Percentiles rank a stretch among this genome's conserved stretches.
These are phyloP conservation scores for Yamadazyma triangularis DNA, from an alignment of 1,139 yeast genomes.

Conservation along the genomic window DNA sequence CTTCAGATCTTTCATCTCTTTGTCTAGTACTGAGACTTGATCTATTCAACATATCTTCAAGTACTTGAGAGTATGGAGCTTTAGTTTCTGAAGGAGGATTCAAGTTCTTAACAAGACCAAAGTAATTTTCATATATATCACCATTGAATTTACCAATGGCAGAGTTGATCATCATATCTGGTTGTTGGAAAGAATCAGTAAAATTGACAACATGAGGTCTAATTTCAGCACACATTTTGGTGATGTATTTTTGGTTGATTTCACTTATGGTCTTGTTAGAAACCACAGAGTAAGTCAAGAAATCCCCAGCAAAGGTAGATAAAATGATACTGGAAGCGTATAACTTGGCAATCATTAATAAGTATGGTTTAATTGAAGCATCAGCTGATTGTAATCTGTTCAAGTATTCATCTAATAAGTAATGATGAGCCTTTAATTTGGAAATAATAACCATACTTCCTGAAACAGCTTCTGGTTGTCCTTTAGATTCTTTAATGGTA, in stretches of 20 bases:
- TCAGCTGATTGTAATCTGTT: conserved; percentile 23
- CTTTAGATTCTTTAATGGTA: conserved; percentile 36
- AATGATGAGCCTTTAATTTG: conserved; percentile 59
- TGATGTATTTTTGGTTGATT: conserved; percentile 41
- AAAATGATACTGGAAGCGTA: conserved; percentile 66
- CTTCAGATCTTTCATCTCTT: conserved; percentile 41
- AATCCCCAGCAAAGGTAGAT: conserved; percentile 73
- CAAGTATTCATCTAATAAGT: conserved; percentile 43
- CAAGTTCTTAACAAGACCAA: conserved; percentile 43
- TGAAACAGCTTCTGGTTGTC: conserved; percentile 54
- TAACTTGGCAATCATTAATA: conserved; percentile 34
- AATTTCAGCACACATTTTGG: conserved; percentile 41
- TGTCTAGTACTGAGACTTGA: conserved; percentile 44
- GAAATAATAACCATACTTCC: conserved; percentile 52
- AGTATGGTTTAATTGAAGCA: conserved; percentile 21
- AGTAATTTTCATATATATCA: conserved; percentile 79
- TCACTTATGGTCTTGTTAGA: conserved; percentile 40
- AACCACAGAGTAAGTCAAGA: conserved; percentile 63
- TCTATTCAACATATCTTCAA: conserved; percentile 53
- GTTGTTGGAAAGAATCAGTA: conserved; percentile 85
- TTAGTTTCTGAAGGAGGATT: conserved; percentile 53
- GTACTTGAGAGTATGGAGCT: conserved; percentile 54
- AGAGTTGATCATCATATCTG: conserved; percentile 82
- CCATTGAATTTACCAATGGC: conserved; percentile 85
- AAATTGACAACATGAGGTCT: conserved; percentile 75